phyloP scores from a whole-genome alignment of 139 green algal genomes.

The Micractinium conductrix region DNA sequence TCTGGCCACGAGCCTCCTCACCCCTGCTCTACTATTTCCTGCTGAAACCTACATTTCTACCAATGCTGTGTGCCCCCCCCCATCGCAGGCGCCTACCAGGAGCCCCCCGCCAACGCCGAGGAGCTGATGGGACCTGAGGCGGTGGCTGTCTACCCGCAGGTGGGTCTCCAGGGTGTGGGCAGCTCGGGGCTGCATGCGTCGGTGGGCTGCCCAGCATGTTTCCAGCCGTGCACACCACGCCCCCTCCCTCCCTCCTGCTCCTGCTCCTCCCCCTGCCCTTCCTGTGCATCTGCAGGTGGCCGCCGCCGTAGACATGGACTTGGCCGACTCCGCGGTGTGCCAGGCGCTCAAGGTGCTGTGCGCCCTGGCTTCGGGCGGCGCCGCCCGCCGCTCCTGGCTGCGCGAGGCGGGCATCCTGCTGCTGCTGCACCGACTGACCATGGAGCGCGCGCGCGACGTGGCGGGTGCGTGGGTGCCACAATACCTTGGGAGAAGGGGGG shows the following conservation, averaged over 20 bases:
- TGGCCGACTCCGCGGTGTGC: conserved; percentile 44
- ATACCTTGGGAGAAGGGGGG: not conserved
- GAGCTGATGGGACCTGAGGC: conserved; percentile 31
- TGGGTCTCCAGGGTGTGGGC: not conserved
- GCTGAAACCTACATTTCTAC: no score
- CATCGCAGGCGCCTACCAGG: conserved; percentile 38
- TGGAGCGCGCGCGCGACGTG: conserved; percentile 26
- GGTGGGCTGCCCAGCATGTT: no score
- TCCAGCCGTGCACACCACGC: no score
- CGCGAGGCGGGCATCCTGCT: conserved; percentile 62
- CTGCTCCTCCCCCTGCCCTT: no score
- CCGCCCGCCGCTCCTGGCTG: conserved; percentile 69
- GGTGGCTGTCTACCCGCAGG: conserved; percentile 49
- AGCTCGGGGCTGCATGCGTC: no score
- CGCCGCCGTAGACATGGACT: conserved; percentile 36
- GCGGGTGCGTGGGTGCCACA: not conserved
- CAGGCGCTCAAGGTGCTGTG: conserved; percentile 63
- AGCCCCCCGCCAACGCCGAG: conserved; percentile 54
- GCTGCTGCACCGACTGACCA: conserved; percentile 67
- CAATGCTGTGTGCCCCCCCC: no score
- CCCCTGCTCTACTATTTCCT: not conserved
- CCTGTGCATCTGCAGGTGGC: conserved; percentile 15
- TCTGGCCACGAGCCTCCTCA: no score
- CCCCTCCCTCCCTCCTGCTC: not conserved
- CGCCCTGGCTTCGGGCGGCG: conserved; percentile 62